Base-by-base conservation (phyloP, 345 rosid species). In the Acer campestre region DNA sequence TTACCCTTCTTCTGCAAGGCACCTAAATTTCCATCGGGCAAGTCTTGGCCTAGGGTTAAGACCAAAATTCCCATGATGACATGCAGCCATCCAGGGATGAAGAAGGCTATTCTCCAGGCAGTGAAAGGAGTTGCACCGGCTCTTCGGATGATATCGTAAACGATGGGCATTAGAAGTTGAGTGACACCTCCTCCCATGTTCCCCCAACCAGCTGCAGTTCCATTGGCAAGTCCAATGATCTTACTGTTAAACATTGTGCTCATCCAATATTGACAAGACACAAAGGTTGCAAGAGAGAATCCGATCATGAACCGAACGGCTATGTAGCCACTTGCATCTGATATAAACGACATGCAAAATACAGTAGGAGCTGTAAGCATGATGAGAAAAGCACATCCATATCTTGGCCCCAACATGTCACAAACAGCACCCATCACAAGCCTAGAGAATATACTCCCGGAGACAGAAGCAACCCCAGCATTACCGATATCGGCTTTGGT, bases 131-230 rank as follows among this genome's bases (percentile, higher is more conserved):
- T 89, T 0, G 97, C 67, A 6, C 98, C 97, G 0, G 61, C 11
- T 27, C 77, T 81, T 61, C 75, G 62, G 27, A 94, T 86, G 72
- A 92, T 48, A 44, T 94, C 97, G 61, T 87, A 93, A 66, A 94
- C 94, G 13, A 94, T 0, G 1, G 98, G 97, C 98, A 94, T 94
- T 53, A 93, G 13, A 1, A 94, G 86, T 81, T 93, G 98, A 38
- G 98, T 94, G 17, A 90, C 94, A 3, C 98, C 97, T 3, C 98
- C 97, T 0, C 98, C 98, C 97, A 93, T 91, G 74, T 93, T 94
- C 0, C 98, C 98, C 98, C 98, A 94, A 1, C 97, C 97, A 1
- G 95, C 98, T 0, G 98, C 97, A 0, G 97, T 94, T n/a, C 98
- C 97, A 18, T 94, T 94, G 22, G 87, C 97, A 0, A 90, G 84